A percentile compares a stretch with the other conserved stretches of the same genome.
Evolutionary conservation across 495 filamentous ascomycete genomes (phyloP).

Genomic region (Evernia prunastri): DNA sequence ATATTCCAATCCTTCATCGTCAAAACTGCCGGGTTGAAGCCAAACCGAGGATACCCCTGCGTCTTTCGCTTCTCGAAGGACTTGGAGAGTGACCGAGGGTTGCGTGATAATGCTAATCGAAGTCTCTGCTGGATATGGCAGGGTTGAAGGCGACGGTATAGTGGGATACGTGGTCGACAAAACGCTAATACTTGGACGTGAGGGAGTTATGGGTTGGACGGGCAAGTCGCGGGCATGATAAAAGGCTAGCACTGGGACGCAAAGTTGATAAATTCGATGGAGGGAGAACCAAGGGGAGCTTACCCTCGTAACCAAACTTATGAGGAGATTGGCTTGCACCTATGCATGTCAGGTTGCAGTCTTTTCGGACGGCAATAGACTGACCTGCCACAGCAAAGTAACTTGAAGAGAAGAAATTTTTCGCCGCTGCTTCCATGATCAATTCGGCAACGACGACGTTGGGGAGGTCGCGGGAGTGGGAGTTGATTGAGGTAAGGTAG

Average conservation of each 20-base stretch:
- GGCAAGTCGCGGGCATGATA: conserved; percentile 71
- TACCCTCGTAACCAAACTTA: conserved; percentile 91
- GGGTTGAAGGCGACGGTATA: conserved; percentile 53
- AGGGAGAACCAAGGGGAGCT: conserved; percentile 17
- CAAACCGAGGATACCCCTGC: conserved; percentile 77
- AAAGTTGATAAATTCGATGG: conserved; percentile 11
- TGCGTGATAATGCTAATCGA: conserved; percentile 83
- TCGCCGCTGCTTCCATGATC: conserved; percentile 50
- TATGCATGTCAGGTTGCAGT: conserved; percentile 2
- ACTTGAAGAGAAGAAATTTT: conserved; percentile 74
- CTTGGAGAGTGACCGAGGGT: conserved; percentile 59
- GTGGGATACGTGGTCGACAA: conserved; percentile 52
- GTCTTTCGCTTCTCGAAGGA: conserved; percentile 73
- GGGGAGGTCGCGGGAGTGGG: too few species aligned
- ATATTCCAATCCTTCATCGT: conserved; percentile 63
- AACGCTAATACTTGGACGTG: conserved; percentile 51
- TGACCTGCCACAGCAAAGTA: conserved; percentile 71
- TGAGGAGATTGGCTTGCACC: conserved; percentile 75
- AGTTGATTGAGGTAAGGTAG: not conserved
- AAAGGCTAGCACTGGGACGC: conserved; percentile 72
- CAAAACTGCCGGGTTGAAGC: conserved; percentile 86
- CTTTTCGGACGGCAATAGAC: not conserved
- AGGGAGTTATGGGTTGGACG: conserved; percentile 78
- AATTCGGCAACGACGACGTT: not conserved
- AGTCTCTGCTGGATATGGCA: conserved; percentile 61